Conservation (phyloP, 495 filamentous ascomycete species). For the Cercophora scortea region DNA sequence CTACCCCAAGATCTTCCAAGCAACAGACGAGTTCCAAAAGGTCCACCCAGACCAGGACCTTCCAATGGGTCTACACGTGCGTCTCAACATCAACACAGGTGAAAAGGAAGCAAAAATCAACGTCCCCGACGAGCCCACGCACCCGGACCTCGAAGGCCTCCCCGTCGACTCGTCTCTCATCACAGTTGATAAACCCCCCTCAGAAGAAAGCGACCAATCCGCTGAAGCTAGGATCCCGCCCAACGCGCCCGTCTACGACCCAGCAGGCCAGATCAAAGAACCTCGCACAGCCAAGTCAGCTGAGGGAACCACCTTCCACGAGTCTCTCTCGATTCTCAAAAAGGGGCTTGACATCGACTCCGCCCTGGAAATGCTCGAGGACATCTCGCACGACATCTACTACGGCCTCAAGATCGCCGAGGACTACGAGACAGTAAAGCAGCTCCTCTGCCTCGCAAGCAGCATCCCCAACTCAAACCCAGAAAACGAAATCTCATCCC, state of each 20-base stretch:
- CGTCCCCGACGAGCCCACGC: conserved; percentile 36
- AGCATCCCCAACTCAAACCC: conserved; percentile 6
- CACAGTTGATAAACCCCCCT: conserved; percentile 29
- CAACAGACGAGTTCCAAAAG: conserved; percentile 54
- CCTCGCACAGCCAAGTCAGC: conserved; percentile 25
- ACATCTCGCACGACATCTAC: conserved; percentile 58
- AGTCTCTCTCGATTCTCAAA: conserved; percentile 37
- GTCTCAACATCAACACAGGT: conserved; percentile 55
- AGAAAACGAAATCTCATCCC: conserved; percentile 1
- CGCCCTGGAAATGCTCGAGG: conserved; percentile 45
- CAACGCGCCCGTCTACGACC: conserved; percentile 41
- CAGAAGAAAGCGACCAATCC: conserved; percentile 19
- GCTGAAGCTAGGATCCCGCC: conserved; percentile 16
- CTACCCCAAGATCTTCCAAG: conserved; percentile 54
- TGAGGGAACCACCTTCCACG: conserved; percentile 26
- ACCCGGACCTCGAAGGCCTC: conserved; percentile 35
- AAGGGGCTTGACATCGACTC: conserved; percentile 25
- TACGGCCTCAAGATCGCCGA: conserved; percentile 57
- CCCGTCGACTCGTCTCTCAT: conserved; percentile 40
- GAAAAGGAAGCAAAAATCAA: conserved; percentile 55
- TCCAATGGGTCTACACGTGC: conserved; percentile 54
- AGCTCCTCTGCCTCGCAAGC: conserved; percentile 36
- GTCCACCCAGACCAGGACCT: conserved; percentile 57
- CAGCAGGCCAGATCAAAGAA: conserved; percentile 41
- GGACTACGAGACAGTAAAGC: conserved; percentile 35